Evolutionary conservation across 116 monocot genomes (phyloP), one percentile per base, ranked within the genome.

Genomic region (Iris pallida): DNA sequence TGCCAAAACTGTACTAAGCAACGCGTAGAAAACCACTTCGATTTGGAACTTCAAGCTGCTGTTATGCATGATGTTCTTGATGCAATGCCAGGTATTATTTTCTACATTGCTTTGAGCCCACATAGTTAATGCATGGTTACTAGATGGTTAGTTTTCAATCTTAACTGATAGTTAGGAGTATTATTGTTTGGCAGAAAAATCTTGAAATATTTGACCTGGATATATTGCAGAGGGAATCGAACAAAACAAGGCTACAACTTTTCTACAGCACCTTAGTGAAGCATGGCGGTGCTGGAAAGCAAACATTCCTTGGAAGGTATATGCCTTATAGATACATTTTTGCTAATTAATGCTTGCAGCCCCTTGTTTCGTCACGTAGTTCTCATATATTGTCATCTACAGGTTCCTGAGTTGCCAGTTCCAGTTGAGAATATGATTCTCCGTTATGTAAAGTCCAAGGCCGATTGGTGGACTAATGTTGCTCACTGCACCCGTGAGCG

Each of bases 11-110:
- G 96, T 96, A 96, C 96, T 7, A 96, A 96, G 67, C 92, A 96
- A 60, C 86, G 96, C 59, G 96, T 96, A 30, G 96, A 96, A 66
- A 92, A 89, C 64, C 96, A 96, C 72, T 96, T 96, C 57, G 96
- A 96, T 73, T 85, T 96, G 87, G 96, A 85, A 63, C 81, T 85
- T 49, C 77, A 80, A 62, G 85, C 85, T 68, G 85, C 85, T 64
- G 85, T 85, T 43, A 96, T 96, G 96, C 96, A 96, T 80, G 96
- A 96, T 89, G 87, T 96, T 55, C 89, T 96, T 71, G 96, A 96
- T 89, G 96, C 96, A 52, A 96, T 96, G 96, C 96, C 96, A 84
- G 94, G 94, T 90, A 43, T 77, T 42, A 15, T n/a, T 52, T 16
- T 57, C 16, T 5, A 14, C 42, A 4, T 16, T 55, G 55, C 16